A percentile compares a stretch with the other conserved stretches of the same genome.
Conservation (phyloP, 2,329 filamentous ascomycete genomes). For the Calonectria leucothoes region DNA sequence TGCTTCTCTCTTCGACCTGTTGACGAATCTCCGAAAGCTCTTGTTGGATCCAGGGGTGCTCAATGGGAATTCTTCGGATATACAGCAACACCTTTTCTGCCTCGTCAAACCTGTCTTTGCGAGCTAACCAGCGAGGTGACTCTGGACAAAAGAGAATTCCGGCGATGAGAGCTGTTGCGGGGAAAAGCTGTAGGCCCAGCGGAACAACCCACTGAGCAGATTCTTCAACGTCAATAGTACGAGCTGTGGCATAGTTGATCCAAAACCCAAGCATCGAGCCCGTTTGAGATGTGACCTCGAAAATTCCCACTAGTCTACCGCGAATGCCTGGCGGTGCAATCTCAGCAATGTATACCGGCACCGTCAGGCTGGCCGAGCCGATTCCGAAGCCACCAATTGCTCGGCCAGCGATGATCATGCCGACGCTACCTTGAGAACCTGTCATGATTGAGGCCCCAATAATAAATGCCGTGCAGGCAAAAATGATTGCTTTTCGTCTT, state of each 20-base stretch:
- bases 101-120: constrained; percentile 67
- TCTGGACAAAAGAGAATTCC: constrained; percentile 70
- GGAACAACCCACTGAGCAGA: constrained; percentile 62
- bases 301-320: constrained; percentile 63
- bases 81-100: constrained; percentile 45
- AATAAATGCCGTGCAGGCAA: constrained; percentile 55
- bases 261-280: constrained; percentile 54
- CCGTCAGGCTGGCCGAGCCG: constrained; percentile 60
- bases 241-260: constrained; percentile 44
- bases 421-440: constrained; percentile 46
- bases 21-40: constrained; percentile 68
- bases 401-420: constrained; percentile 59
- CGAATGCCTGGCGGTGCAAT: constrained; percentile 61
- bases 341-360: constrained; percentile 57
- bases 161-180: constrained; percentile 63
- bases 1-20: constrained; percentile 63
- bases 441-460: constrained; percentile 50
- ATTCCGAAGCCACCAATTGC: constrained; percentile 63
- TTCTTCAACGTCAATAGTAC: constrained; percentile 46
- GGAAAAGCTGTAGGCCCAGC: constrained; percentile 66
- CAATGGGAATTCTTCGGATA: constrained; percentile 47
- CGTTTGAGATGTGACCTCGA: constrained; percentile 52
- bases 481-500: constrained; percentile 58
- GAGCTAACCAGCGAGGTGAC: constrained; percentile 70
- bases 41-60: constrained; percentile 51